Percentiles rank a stretch among this genome's conserved stretches.
These are phyloP conservation scores for Lichtheimia hyalospora DNA, from an alignment of 371 early-diverging fungal genomes.

Conservation along the genomic window DNA sequence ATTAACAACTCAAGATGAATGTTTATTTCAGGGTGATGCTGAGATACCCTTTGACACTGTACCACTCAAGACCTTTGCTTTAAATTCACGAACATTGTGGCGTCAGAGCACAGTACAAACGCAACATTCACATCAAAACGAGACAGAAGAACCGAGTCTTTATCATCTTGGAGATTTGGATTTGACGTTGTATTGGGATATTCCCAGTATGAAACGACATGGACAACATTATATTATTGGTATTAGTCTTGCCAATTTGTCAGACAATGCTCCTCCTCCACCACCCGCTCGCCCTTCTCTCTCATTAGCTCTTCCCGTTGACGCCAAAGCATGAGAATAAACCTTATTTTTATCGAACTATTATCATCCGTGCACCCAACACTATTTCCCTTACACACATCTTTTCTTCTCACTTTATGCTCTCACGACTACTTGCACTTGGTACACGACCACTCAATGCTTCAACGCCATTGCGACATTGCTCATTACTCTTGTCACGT, in stretches of 20 bases:
- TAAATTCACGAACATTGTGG: slow-evolving; percentile 75
- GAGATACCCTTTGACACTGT: slow-evolving; percentile 44
- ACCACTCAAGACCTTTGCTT: slow-evolving; percentile 65
- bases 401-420: too few species aligned
- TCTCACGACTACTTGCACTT: too few species aligned
- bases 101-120: slow-evolving; percentile 57
- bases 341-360: too few species aligned
- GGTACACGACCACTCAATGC: too few species aligned
- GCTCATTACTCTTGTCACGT: too few species aligned
- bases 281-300: neutral
- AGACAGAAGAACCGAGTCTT: slow-evolving; percentile 65
- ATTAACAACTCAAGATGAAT: too few species aligned
- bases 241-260: slow-evolving; percentile 62
- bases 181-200: slow-evolving; percentile 83
- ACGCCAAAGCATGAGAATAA: slow-evolving; percentile 9
- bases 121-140: slow-evolving; percentile 60
- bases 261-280: neutral
- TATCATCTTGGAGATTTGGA: slow-evolving; percentile 87
- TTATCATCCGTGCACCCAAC: too few species aligned
- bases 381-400: too few species aligned
- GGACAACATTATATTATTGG: slow-evolving; percentile 91
- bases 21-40: slow-evolving; percentile 26
- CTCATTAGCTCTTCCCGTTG: neutral
- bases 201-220: slow-evolving; percentile 52
- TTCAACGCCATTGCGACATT: too few species aligned